Evolutionary conservation across 2,329 filamentous ascomycete species (phyloP), one percentile per base, ranked within the genome.

Genomic region (Shiraia bambusicola): DNA sequence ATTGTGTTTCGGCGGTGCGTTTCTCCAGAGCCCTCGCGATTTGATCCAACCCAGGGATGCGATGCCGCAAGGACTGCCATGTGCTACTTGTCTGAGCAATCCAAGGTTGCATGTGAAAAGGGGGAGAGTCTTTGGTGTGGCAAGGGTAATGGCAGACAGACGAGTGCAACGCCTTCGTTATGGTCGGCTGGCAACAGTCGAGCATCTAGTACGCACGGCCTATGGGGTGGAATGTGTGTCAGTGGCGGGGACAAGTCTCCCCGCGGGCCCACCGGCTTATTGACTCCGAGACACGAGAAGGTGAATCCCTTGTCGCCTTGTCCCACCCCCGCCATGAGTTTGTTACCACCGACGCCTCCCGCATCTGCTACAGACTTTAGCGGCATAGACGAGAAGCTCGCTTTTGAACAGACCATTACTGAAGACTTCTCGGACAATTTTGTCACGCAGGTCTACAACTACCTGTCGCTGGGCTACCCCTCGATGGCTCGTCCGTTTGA

Each of bases 361-460:
- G 52, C 69, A 12, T 66, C 65, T 3, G 48, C 53, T 11, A 47
- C 64, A 12, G 61, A 68, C 24, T 69, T 76, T 42, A 65, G 72
- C 27, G 61, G 64, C 37, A 67, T 76, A 22, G 63, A 70, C 34
- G 65, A 68, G 29, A 69, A 69, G 40, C 65, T 76, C 30, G 63
- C 61, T 25, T 54, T 62, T 5, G 73, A 77, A 49, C 65, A 70
- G 72, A 63, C 71, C 9, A 75, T 82, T 29, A 70, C 76, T 19
- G 65, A 71, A 24, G 90, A 95, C 67, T 95, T 93, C 59, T 77
- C 84, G 47, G 88, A 95, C 64, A 76, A 76, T 3, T 95, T 96
- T 65, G 82, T 96, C 41, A 95, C 91, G 0, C 92, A 97, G 69
- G 91, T 97, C 6, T 97, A 94, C 77, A 96, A 97, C 68, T 97